Conservation (phyloP, 2,329 filamentous ascomycete genomes). For the Aspergillus unguis region DNA sequence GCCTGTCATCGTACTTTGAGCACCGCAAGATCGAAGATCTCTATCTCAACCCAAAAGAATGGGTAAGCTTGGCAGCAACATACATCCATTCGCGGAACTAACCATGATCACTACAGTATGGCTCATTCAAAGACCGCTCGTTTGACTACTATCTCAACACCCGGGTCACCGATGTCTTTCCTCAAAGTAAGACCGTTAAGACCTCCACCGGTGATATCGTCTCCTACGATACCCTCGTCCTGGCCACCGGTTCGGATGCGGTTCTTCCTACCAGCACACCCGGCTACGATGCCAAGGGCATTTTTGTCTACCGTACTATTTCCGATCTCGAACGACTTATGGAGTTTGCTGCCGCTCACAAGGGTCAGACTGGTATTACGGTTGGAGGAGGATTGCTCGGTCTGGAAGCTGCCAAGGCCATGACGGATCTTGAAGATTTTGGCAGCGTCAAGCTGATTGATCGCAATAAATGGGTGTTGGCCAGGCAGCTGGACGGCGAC, state of each 20-base stretch:
- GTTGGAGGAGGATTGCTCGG: constrained; percentile 83
- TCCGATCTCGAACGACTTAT: constrained; percentile 77
- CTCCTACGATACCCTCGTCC: constrained; percentile 73
- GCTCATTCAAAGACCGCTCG: constrained; percentile 62
- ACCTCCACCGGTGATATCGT: constrained; percentile 69
- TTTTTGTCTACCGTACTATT: constrained; percentile 87
- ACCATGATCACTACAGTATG: constrained; percentile 52
- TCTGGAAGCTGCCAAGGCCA: constrained; percentile 84
- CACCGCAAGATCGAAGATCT: constrained; percentile 80
- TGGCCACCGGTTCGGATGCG: constrained; percentile 84
- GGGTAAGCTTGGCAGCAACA: constrained; percentile 52
- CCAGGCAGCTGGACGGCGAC: constrained; percentile 76
- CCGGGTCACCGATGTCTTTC: constrained; percentile 64
- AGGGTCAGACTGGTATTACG: constrained; percentile 68
- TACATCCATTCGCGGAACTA: neutral
- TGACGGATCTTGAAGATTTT: constrained; percentile 79
- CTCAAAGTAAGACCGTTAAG: constrained; percentile 62
- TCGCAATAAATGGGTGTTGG: constrained; percentile 76
- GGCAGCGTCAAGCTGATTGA: constrained; percentile 74
- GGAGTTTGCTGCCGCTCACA: constrained; percentile 63
- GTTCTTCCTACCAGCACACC: constrained; percentile 69
- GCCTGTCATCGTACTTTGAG: constrained; percentile 83
- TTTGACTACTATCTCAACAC: constrained; percentile 75
- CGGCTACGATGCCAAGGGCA: constrained; percentile 73
- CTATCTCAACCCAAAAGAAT: constrained; percentile 81